phyloP scores from a whole-genome alignment of 352 stramenopile genomes.

The Phytophthora sojae region DNA sequence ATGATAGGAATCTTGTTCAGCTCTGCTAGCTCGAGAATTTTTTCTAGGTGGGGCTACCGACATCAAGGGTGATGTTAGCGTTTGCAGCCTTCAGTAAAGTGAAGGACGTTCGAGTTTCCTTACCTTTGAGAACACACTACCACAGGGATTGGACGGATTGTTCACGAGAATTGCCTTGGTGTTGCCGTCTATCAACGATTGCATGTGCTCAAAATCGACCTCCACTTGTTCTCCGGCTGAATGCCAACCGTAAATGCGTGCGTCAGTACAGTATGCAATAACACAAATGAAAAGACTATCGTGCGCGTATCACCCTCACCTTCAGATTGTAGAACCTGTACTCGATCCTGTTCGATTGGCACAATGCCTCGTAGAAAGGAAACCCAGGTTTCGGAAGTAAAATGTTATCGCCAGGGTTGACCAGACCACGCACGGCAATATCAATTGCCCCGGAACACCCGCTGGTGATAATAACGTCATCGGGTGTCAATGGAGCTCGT shows the following conservation, averaged over 20 bases:
- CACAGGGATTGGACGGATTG: conserved; percentile 96
- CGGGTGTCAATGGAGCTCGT: conserved; percentile 70
- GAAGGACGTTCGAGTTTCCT: neutral
- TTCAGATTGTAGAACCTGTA: conserved; percentile 92
- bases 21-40: conserved; percentile 80
- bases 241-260: neutral
- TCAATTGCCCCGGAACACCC: conserved; percentile 95
- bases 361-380: conserved; percentile 96
- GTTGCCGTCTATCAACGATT: conserved; percentile 84
- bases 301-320: neutral
- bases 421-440: conserved; percentile 89
- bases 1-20: conserved; percentile 93
- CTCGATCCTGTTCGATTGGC: conserved; percentile 91
- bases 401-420: conserved; percentile 93
- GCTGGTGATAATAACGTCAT: conserved; percentile 94
- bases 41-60: conserved; percentile 61
- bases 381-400: conserved; percentile 95
- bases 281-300: neutral
- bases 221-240: conserved; percentile 91
- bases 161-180: conserved; percentile 95
- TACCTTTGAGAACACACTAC: conserved; percentile 93
- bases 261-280: neutral
- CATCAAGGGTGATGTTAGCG: neutral
- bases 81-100: neutral
- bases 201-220: conserved; percentile 92